A percentile compares a stretch with the other conserved stretches of the same genome.
Evolutionary conservation across 2,329 filamentous ascomycete genomes (phyloP).

Genomic region (Aspergillus tanneri): DNA sequence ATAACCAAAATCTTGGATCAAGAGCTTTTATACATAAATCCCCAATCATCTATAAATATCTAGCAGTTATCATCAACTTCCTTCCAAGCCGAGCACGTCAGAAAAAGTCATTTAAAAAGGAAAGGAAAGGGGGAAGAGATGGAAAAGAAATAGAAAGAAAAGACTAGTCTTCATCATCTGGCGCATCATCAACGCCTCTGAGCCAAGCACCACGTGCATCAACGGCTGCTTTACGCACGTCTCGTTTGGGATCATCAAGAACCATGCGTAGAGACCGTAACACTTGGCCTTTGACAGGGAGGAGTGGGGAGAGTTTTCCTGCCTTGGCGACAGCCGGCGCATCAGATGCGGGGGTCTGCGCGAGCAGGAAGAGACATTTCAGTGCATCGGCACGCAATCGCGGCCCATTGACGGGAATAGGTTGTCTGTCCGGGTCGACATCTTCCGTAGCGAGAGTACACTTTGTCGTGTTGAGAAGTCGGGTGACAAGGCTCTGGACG

Average conservation of each 20-base stretch:
- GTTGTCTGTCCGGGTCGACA: too few species aligned
- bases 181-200: constrained; percentile 57
- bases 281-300: constrained; percentile 59
- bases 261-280: constrained; percentile 55
- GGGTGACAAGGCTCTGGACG: constrained; percentile 55
- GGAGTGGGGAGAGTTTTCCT: constrained; percentile 45
- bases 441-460: too few species aligned
- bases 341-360: constrained; percentile 27
- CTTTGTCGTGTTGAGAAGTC: constrained; percentile 53
- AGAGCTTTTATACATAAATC: not conserved
- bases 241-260: constrained; percentile 63
- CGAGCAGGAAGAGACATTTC: constrained; percentile 41
- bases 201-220: constrained; percentile 62
- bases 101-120: not conserved
- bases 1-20: not conserved
- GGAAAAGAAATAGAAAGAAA: not conserved
- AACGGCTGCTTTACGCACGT: constrained; percentile 62
- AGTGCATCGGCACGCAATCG: constrained; percentile 38
- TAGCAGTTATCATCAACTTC: not conserved
- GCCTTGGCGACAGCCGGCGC: constrained; percentile 26
- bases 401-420: constrained; percentile 22
- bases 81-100: not conserved
- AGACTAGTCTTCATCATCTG: constrained; percentile 54
- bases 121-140: constrained; percentile 1
- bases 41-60: not conserved